Percentiles rank a stretch among this genome's conserved stretches.
Conservation (phyloP, 140 eudicot species). For the Flaveria floridana region DNA sequence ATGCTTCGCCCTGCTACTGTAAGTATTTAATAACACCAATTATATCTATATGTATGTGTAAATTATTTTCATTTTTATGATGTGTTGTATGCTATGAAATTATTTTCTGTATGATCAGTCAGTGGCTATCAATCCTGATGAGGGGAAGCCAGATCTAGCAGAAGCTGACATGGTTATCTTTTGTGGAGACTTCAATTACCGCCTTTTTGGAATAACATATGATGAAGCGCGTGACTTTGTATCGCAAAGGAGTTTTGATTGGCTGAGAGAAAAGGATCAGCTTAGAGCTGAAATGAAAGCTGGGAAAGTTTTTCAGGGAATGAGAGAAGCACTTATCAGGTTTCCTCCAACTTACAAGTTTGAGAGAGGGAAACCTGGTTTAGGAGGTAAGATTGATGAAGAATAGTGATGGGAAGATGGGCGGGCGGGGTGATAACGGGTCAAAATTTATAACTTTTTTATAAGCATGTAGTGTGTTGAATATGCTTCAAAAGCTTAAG, state of each 20-base stretch:
- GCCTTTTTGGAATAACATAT: conserved; percentile 92
- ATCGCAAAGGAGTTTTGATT: conserved; percentile 94
- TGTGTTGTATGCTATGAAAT: conserved; percentile 2
- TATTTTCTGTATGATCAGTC: conserved; percentile 35
- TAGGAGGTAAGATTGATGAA: conserved; percentile 71
- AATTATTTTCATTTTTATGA: not conserved
- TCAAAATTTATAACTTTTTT: not conserved
- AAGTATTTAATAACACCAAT: conserved; percentile 23
- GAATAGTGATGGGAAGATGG: not conserved
- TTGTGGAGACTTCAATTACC: conserved; percentile 89
- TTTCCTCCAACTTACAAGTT: conserved; percentile 98
- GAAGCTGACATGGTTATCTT: conserved; percentile 93
- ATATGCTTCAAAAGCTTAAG: not conserved
- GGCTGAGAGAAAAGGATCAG: conserved; percentile 96
- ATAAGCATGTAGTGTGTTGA: not conserved
- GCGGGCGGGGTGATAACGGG: conserved; percentile 1
- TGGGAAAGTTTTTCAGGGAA: conserved; percentile 95
- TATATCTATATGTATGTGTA: not conserved
- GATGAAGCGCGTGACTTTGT: conserved; percentile 98
- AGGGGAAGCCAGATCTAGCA: conserved; percentile 85
- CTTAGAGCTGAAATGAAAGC: conserved; percentile 95
- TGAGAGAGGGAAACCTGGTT: conserved; percentile 79
- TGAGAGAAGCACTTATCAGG: conserved; percentile 85
- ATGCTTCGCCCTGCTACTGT: conserved; percentile 70
- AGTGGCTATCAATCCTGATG: conserved; percentile 61